Conservation (phyloP, 805 yeast species). For the Ogataea degrootiae region DNA sequence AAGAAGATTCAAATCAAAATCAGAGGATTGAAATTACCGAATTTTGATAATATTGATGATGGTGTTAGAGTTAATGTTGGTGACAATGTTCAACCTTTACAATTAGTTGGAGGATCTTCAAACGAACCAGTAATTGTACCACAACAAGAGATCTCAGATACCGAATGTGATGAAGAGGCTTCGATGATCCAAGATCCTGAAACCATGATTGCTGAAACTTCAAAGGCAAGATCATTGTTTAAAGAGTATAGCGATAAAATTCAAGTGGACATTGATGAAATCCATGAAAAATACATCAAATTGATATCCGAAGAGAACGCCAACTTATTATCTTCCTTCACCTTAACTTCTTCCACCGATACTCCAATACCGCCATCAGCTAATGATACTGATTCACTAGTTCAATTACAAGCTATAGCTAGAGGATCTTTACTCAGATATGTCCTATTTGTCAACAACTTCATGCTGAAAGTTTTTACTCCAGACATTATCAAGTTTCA, state of each 20-base stretch:
- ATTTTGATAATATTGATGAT: slow-evolving; percentile 48
- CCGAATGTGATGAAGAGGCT: background rate
- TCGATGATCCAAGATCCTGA: background rate
- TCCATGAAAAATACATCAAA: slow-evolving; percentile 26
- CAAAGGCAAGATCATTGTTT: slow-evolving; percentile 21
- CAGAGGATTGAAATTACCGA: slow-evolving; percentile 67
- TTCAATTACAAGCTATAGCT: slow-evolving; percentile 60
- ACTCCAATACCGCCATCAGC: slow-evolving; percentile 2
- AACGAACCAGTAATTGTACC: background rate
- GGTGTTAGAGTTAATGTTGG: slow-evolving; percentile 31
- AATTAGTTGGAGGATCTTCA: slow-evolving; percentile 5
- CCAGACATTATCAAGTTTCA: slow-evolving; percentile 47
- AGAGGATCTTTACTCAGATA: slow-evolving; percentile 68
- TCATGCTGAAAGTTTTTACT: slow-evolving; percentile 54
- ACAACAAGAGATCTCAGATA: background rate
- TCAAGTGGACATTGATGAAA: slow-evolving; percentile 23
- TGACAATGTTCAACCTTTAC: slow-evolving; percentile 20
- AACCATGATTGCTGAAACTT: slow-evolving; percentile 10
- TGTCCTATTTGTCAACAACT: slow-evolving; percentile 54
- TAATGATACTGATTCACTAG: slow-evolving; percentile 7
- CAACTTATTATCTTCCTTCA: slow-evolving; percentile 5
- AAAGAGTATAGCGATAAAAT: slow-evolving; percentile 10
- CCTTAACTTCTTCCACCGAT: background rate
- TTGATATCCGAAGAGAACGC: slow-evolving; percentile 20
- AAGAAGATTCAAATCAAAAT: slow-evolving; percentile 64